A percentile compares a stretch with the other conserved stretches of the same genome.
phyloP scores from a whole-genome alignment of 805 yeast species.

The Hemisphaericaspora nanyangensis region DNA sequence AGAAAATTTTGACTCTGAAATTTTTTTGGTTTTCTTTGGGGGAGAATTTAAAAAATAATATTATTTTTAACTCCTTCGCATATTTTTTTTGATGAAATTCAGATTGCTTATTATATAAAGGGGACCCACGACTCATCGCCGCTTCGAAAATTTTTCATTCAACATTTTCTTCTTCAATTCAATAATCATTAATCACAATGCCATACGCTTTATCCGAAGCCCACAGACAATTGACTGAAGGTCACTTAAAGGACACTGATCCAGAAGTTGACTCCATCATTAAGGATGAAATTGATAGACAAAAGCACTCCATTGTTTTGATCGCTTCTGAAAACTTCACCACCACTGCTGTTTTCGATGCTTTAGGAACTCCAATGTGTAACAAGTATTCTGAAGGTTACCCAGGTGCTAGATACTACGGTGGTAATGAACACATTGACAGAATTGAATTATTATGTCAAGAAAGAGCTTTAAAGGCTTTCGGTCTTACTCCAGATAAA shows the following conservation, averaged over 20 bases:
- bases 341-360: constrained; percentile 89
- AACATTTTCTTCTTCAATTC: background rate
- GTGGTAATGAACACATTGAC: constrained; percentile 96
- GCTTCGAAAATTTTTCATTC: no score
- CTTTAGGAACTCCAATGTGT: constrained; percentile 93
- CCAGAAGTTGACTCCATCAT: constrained; percentile 83
- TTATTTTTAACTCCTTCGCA: no score
- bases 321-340: constrained; percentile 97
- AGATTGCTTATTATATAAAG: no score
- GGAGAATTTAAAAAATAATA: no score
- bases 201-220: constrained; percentile 15
- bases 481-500: constrained; percentile 64
- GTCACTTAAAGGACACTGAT: constrained; percentile 65
- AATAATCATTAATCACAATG: constrained; percentile 3
- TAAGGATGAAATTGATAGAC: constrained; percentile 75
- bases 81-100: no score
- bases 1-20: no score
- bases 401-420: constrained; percentile 97
- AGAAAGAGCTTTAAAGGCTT: constrained; percentile 84
- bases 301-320: constrained; percentile 84
- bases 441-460: constrained; percentile 87
- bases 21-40: no score
- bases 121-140: no score
- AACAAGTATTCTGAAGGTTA: constrained; percentile 98
- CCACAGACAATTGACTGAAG: constrained; percentile 53